Conservation (phyloP, 805 yeast species). For the Torulaspora franciscae region DNA sequence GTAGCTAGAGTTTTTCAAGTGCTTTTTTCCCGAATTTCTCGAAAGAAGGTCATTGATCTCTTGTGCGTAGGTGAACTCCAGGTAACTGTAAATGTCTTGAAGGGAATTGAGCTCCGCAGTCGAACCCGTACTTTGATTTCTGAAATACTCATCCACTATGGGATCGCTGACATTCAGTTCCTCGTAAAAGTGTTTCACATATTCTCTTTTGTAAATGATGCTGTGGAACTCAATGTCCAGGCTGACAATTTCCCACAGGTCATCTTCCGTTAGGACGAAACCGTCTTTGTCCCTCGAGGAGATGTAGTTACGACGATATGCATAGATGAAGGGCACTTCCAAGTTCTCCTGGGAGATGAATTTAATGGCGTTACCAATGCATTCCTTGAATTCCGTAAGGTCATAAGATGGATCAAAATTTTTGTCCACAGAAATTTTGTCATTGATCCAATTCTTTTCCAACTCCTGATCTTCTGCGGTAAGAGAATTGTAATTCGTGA, state of each 20-base stretch:
- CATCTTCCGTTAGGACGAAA: constrained; percentile 62
- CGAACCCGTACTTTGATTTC: constrained; percentile 45
- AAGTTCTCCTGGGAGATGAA: constrained; percentile 70
- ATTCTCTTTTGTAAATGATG: constrained; percentile 64
- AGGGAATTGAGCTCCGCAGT: constrained; percentile 57
- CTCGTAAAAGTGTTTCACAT: constrained; percentile 52
- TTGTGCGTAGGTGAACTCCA: constrained; percentile 61
- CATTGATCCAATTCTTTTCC: constrained; percentile 81
- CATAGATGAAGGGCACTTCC: constrained; percentile 94
- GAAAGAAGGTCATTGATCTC: constrained; percentile 38
- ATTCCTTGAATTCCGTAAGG: constrained; percentile 53
- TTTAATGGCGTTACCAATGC: constrained; percentile 67
- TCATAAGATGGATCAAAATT: constrained; percentile 37
- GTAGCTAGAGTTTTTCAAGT: constrained; percentile 54
- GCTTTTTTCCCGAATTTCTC: constrained; percentile 42
- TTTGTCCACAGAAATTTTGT: constrained; percentile 56
- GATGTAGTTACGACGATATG: constrained; percentile 86
- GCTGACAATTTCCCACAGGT: constrained; percentile 84
- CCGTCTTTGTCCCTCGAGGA: constrained; percentile 42
- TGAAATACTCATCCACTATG: constrained; percentile 51
- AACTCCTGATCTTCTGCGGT: constrained; percentile 60
- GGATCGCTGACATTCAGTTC: constrained; percentile 55
- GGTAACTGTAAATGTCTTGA: constrained; percentile 81
- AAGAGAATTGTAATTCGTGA: constrained; percentile 61
- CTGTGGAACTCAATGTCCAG: constrained; percentile 88